Percentiles rank a stretch among this genome's conserved stretches.
Evolutionary conservation across 805 yeast genomes (phyloP).

Genomic region (Yamadazyma sp.): DNA sequence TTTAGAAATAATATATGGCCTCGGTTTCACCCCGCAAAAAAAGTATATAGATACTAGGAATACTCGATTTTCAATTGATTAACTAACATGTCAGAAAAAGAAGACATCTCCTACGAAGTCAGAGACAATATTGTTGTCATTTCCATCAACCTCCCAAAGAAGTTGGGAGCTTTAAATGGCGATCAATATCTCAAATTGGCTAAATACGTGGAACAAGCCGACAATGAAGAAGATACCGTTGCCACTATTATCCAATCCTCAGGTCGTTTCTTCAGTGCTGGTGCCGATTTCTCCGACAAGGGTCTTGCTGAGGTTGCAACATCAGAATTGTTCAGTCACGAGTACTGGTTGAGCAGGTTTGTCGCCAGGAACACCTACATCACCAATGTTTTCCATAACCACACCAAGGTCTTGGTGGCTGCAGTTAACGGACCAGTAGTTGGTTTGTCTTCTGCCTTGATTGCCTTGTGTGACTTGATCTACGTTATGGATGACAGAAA

Average conservation of each 20-base stretch:
- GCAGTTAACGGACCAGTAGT: conserved; percentile 87
- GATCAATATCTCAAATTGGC: conserved; percentile 64
- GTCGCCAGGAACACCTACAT: conserved; percentile 71
- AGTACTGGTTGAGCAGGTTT: conserved; percentile 55
- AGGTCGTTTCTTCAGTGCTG: conserved; percentile 80
- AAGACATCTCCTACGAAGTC: conserved; percentile 41
- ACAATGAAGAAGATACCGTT: conserved; percentile 56
- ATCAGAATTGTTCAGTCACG: conserved; percentile 33
- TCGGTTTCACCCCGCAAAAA: conserved; percentile 11
- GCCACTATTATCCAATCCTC: conserved; percentile 68
- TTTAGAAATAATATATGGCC: neutral
- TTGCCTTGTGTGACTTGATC: conserved; percentile 73
- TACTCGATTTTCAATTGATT: no score
- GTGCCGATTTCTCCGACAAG: conserved; percentile 65
- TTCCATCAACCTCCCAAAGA: conserved; percentile 60
- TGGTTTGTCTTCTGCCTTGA: conserved; percentile 73
- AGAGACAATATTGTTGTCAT: conserved; percentile 56
- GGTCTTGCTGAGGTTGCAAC: conserved; percentile 30
- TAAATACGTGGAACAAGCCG: conserved; percentile 58
- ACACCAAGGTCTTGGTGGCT: conserved; percentile 65
- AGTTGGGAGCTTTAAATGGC: conserved; percentile 65
- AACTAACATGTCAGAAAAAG: conserved; percentile 3
- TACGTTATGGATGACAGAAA: conserved; percentile 61
- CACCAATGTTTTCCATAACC: conserved; percentile 67
- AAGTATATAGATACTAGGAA: no score